Conservation (phyloP, 306 rosid genomes). For the Malus sylvestris region DNA sequence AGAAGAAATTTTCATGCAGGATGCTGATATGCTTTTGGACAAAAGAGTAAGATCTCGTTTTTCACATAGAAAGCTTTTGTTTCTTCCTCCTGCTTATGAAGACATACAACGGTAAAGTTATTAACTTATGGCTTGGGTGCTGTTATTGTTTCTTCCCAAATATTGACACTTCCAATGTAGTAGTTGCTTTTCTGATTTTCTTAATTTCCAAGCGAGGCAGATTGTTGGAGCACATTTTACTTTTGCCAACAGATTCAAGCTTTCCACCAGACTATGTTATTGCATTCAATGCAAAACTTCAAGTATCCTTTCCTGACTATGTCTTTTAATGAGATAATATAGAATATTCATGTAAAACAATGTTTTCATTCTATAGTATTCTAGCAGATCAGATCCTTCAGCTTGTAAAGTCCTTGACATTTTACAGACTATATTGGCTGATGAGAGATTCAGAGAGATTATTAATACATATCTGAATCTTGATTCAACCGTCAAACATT, state of each 20-base stretch:
- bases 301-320: constrained; percentile 61
- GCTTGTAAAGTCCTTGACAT: constrained; percentile 51
- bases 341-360: not conserved
- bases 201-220: constrained; percentile 36
- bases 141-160: constrained; percentile 1
- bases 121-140: constrained; percentile 9
- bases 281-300: constrained; percentile 56
- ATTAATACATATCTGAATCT: constrained; percentile 31
- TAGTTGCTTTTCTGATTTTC: constrained; percentile 9
- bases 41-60: constrained; percentile 95
- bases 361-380: not conserved
- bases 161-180: not conserved
- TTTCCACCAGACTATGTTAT: constrained; percentile 61
- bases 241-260: constrained; percentile 56
- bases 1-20: constrained; percentile 42
- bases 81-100: constrained; percentile 68
- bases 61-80: constrained; percentile 82
- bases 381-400: not conserved
- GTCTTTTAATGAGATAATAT: not conserved
- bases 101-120: constrained; percentile 48
- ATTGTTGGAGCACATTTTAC: constrained; percentile 61
- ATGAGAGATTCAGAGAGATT: constrained; percentile 52
- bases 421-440: constrained; percentile 61
- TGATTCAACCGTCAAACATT: constrained; percentile 59
- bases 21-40: constrained; percentile 89